Evolutionary conservation across 2,329 filamentous ascomycete species (phyloP), one percentile per base, ranked within the genome.

Genomic region (Neonectria sp.): DNA sequence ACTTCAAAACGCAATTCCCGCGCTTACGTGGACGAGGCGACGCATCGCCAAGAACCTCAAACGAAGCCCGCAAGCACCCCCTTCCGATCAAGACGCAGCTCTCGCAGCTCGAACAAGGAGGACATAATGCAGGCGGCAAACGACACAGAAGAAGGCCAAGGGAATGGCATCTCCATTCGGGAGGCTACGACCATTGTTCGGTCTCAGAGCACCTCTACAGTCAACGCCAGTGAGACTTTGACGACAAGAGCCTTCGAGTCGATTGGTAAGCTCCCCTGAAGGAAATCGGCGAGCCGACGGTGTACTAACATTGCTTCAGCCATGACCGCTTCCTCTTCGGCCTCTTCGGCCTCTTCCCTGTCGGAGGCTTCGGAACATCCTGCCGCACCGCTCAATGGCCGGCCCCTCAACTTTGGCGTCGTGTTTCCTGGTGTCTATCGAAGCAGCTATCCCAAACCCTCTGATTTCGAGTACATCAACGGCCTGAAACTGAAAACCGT

Each of bases 391-490:
- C 52, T 73, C 17, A 71, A 74, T 43, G 78, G 79, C 13, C 74
- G 80, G 6, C 93, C 93, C 1, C 75, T 82, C 71, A 97, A 97
- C 77, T 97, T 95, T 80, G 93, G 92, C 21, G 82, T 90, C 31
- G 92, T 97, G 24, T 83, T 91, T 24, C 88, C 90, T 7, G 91
- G 92, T 9, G 86, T 98, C 31, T 97, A 94, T 78, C 89, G 95
- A 59, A 95, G 93, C 80, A 92, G 92, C 71, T 97, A 95, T 77
- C 95, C 95, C 3, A 84, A 90, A 68, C 80, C 86, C 6, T 86
- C 91, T 63, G 92, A 97, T 76, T 92, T 93, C 70, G 84, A 85
- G 4, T 95, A 93, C 75, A 82, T 97, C 61, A 83, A 87, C 73
- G 84, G 83, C 29, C 84, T 97, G 56, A 85, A 88, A 12, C 83